These are phyloP conservation scores for Boechera stricta DNA, from an alignment of 345 rosid genomes.

Conservation along the genomic window DNA sequence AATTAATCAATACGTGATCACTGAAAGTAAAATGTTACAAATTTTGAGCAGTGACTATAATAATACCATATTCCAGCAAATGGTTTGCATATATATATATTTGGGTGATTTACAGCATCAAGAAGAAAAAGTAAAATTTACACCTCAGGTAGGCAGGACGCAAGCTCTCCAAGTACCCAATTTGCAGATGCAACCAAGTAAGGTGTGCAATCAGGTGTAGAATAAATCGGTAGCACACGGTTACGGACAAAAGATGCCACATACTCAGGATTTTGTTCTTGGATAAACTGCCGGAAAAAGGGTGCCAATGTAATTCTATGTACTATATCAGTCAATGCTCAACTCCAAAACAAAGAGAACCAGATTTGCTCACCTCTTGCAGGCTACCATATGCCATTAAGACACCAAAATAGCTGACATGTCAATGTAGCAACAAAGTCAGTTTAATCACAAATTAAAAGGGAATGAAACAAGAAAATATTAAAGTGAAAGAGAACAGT, in stretches of 20 bases:
- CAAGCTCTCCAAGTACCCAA: constrained; percentile 90
- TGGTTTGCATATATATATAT: constrained; percentile 2
- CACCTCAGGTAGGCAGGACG: constrained; percentile 76
- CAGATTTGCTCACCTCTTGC: constrained; percentile 75
- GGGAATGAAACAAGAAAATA: constrained; percentile 10
- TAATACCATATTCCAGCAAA: not conserved
- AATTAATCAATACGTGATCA: constrained; percentile 22
- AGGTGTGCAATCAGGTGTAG: constrained; percentile 57
- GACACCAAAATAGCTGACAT: constrained; percentile 84
- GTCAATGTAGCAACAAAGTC: constrained; percentile 14
- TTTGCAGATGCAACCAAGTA: constrained; percentile 81
- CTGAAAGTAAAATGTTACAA: not conserved
- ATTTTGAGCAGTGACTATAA: not conserved
- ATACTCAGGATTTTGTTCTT: constrained; percentile 66
- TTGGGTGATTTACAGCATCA: constrained; percentile 12
- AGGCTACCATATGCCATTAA: constrained; percentile 86
- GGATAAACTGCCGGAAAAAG: constrained; percentile 64
- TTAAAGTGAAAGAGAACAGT: constrained; percentile 11
- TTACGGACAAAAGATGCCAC: constrained; percentile 55
- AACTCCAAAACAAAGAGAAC: constrained; percentile 29
- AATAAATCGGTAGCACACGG: constrained; percentile 71
- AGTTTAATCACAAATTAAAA: constrained; percentile 43
- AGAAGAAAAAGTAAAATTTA: constrained; percentile 38
- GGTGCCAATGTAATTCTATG: constrained; percentile 1
- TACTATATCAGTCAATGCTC: constrained; percentile 17